Evolutionary conservation across 495 filamentous ascomycete genomes (phyloP).

Genomic region (Aspergillus affinis): DNA sequence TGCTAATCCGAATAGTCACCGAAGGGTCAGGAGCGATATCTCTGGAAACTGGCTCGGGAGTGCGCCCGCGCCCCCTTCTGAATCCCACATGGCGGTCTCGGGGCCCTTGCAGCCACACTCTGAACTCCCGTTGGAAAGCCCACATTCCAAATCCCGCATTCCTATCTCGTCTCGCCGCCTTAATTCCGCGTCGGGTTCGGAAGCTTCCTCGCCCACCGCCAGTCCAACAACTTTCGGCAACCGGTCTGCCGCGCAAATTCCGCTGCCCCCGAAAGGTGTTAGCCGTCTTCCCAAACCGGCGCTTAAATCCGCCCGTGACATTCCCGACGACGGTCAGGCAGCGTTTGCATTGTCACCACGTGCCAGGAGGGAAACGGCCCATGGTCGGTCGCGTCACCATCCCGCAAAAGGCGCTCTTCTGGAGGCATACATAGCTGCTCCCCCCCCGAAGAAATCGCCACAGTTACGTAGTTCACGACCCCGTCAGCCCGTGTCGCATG

Average conservation of each 20-base stretch:
- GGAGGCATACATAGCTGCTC: constrained; percentile 65
- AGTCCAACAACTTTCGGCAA: constrained; percentile 45
- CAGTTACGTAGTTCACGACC: constrained; percentile 80
- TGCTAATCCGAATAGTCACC: constrained; percentile 36
- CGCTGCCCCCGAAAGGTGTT: constrained; percentile 43
- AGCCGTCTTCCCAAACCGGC: constrained; percentile 48
- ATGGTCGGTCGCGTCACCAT: constrained; percentile 36
- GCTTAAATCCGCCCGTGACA: constrained; percentile 31
- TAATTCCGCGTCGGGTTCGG: constrained; percentile 47
- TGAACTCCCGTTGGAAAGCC: constrained; percentile 33
- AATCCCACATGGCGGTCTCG: constrained; percentile 40
- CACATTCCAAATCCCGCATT: constrained; percentile 58
- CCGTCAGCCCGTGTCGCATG: constrained; percentile 73
- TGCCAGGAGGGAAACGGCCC: constrained; percentile 31
- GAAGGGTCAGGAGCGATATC: constrained; percentile 50
- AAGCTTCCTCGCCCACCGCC: constrained; percentile 44
- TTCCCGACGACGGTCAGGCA: constrained; percentile 30
- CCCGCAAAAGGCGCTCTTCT: constrained; percentile 51
- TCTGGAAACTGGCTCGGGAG: constrained; percentile 22
- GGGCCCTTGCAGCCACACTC: constrained; percentile 34
- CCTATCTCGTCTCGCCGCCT: constrained; percentile 52
- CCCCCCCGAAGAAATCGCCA: constrained; percentile 65
- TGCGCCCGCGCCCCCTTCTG: constrained; percentile 31
- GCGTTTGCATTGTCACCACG: constrained; percentile 38
- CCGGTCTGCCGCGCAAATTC: constrained; percentile 29